A percentile compares a stretch with the other conserved stretches of the same genome.
These are phyloP conservation scores for Debaryomyces psychrophilus DNA, from an alignment of 1,139 yeast genomes.

Conservation along the genomic window DNA sequence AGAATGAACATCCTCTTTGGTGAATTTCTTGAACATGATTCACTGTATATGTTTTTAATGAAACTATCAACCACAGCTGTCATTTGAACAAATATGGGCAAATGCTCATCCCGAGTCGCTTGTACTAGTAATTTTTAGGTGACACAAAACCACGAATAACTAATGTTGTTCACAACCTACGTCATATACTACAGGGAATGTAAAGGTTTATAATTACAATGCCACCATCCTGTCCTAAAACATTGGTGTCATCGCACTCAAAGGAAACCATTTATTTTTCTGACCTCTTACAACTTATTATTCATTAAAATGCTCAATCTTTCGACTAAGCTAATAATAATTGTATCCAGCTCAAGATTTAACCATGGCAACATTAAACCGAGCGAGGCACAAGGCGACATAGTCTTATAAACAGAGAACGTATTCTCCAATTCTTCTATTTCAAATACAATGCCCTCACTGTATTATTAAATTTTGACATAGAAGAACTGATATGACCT, in stretches of 20 bases:
- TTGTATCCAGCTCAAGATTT: constrained; percentile 63
- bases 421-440: constrained; percentile 12
- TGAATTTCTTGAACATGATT: constrained; percentile 66
- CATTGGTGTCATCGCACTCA: constrained; percentile 79
- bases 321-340: constrained; percentile 34
- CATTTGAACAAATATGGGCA: not conserved
- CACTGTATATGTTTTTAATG: not conserved
- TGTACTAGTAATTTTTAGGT: not conserved
- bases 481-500: constrained; percentile 22
- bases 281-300: constrained; percentile 56
- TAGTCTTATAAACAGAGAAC: not conserved
- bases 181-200: constrained; percentile 30
- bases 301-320: constrained; percentile 1
- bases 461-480: constrained; percentile 12
- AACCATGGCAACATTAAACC: constrained; percentile 38
- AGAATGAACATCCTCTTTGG: constrained; percentile 85
- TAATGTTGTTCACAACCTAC: not conserved
- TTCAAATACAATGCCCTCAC: constrained; percentile 31
- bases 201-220: constrained; percentile 74
- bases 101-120: constrained; percentile 6
- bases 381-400: constrained; percentile 74
- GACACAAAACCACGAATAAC: not conserved
- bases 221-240: constrained; percentile 53
- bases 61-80: not conserved
- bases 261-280: constrained; percentile 55